Base-by-base conservation (phyloP, 139 green algal genomes). In the Pseudopediastrum boryanum region DNA sequence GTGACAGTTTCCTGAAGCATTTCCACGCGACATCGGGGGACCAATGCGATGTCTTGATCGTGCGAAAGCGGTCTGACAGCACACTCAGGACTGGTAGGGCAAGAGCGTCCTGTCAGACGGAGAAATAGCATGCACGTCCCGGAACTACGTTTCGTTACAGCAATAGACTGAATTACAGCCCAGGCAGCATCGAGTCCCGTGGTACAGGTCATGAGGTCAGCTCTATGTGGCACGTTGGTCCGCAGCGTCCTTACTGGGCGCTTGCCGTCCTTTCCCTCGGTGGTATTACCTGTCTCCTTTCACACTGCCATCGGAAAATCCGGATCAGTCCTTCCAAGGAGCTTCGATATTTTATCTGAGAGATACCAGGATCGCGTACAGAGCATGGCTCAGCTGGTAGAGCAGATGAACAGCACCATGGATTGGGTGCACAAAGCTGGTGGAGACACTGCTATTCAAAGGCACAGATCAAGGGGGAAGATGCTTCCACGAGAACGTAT, bases 401-500 rank as follows among this genome's bases (percentile, higher is more conserved):
- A 39, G 2, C 16, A 72, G 2, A 70, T 86, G 65, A 54, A 19
- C 29, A 29, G n/a, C 12, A 3, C 71, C 39, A 46, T 82, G 33
- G 63, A 63, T 3, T 29, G 54, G 21, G 66, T 80, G 42, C 68
- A 44, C 16, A 38, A 33, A 8, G 75, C 62, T 27, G 91, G 90
- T 1, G 90, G 93, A 0, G 23, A 50, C 19, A 81, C 86, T 4
- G 91, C 93, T 3, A 84, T 96, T 0, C 50, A 71, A 27, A 77
- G 92, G 33, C 91, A 96, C 72, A 82, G 76, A 2, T 54, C 78
- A 1, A 82, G 92, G 8, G 82, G 80, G 70, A 95, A 93, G 78
- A 48, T 91, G 79, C 43, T 95, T 21, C 87, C 92, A 2, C 54
- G 93, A 1, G 90, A 96, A 59, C 86, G 93, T 8, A 92, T 97